These are phyloP conservation scores for Mortierella sp. DNA, from an alignment of 371 early-diverging fungal genomes.

Conservation along the genomic window DNA sequence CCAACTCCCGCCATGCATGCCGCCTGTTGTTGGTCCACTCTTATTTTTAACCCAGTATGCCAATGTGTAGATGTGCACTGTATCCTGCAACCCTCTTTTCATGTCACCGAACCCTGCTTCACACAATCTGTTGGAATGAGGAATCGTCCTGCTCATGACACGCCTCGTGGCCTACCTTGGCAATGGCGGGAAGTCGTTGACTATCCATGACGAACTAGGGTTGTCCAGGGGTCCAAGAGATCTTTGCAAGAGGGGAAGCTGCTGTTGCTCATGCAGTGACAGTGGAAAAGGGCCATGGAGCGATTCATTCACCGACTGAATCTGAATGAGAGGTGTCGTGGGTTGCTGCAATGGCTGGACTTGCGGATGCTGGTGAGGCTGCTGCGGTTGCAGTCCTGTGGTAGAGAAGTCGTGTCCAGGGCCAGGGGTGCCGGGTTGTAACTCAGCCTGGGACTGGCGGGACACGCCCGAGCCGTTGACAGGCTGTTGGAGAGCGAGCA, in stretches of 20 bases:
- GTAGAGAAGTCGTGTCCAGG: conserved; percentile 13
- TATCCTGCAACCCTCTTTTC: too few relatives aligned
- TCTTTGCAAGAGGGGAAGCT: conserved; percentile 20
- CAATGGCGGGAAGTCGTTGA: conserved; percentile 30
- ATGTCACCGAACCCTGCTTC: not conserved
- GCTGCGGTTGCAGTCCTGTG: conserved; percentile 11
- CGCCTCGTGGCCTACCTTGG: conserved; percentile 24
- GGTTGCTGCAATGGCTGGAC: conserved; percentile 12
- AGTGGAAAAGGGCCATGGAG: conserved; percentile 19
- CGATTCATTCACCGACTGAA: conserved; percentile 38
- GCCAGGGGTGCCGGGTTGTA: conserved; percentile 1
- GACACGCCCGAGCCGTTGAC: conserved; percentile 26
- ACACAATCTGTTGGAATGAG: not conserved
- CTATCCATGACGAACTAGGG: conserved; percentile 23
- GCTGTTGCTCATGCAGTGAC: conserved; percentile 34
- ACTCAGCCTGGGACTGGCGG: conserved; percentile 17
- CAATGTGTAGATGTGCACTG: too few relatives aligned
- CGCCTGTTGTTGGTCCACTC: too few relatives aligned
- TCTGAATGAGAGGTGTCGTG: conserved; percentile 30
- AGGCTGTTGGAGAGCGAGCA: conserved; percentile 50
- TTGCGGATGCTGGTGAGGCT: conserved; percentile 9
- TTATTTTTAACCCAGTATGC: too few relatives aligned
- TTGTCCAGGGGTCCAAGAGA: conserved; percentile 22
- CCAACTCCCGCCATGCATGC: too few relatives aligned
- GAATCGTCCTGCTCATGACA: not conserved